Conservation (phyloP, 345 rosid genomes). For the Gynandropsis gynandra region DNA sequence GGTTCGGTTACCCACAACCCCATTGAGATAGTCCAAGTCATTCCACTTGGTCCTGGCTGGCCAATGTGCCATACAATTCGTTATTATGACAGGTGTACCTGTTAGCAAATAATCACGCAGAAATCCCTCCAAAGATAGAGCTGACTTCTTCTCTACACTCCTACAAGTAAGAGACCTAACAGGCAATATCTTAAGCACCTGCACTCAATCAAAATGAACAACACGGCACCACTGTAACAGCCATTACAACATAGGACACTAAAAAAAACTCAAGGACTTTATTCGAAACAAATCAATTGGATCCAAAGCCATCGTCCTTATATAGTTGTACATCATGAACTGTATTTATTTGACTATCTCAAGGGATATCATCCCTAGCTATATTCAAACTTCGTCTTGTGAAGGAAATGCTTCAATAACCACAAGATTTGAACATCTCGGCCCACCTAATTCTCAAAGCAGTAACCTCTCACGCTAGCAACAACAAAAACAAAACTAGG, state of each 20-base stretch:
- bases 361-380: too few species aligned
- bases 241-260: neutral
- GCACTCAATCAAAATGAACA: slow-evolving; percentile 11
- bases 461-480: neutral
- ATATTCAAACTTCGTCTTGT: too few species aligned
- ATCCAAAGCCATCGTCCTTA: too few species aligned
- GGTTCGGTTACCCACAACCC: slow-evolving; percentile 80
- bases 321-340: too few species aligned
- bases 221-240: neutral
- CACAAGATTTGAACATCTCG: slow-evolving; percentile 14
- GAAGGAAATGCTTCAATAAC: neutral
- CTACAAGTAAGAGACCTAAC: slow-evolving; percentile 49
- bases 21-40: slow-evolving; percentile 60
- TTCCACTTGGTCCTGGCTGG: slow-evolving; percentile 90
- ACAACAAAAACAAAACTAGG: too few species aligned
- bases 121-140: slow-evolving; percentile 75
- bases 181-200: slow-evolving; percentile 62
- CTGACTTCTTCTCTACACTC: slow-evolving; percentile 67
- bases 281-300: neutral
- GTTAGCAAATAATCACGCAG: slow-evolving; percentile 54
- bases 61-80: slow-evolving; percentile 90
- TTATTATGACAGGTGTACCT: slow-evolving; percentile 76
- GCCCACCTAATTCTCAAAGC: neutral
- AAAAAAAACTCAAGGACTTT: neutral
- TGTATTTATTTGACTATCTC: too few species aligned